Percentiles rank a stretch among this genome's conserved stretches.
These are phyloP conservation scores for Colletotrichum navitas DNA, from an alignment of 2,329 filamentous ascomycete genomes.

Conservation along the genomic window DNA sequence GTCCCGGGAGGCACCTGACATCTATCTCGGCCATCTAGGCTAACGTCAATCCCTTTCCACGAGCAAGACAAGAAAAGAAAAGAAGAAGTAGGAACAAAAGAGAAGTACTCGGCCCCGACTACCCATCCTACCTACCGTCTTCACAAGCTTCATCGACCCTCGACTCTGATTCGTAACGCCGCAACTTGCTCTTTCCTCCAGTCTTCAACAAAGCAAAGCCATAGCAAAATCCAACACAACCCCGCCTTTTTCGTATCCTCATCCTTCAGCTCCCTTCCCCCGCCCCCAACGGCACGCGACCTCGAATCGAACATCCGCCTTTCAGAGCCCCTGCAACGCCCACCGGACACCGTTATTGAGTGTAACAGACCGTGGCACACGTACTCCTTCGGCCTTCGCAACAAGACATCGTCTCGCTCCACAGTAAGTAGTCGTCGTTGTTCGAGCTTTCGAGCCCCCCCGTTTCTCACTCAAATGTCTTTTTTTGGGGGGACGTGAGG, in stretches of 20 bases:
- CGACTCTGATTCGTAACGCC: background rate
- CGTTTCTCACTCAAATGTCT: constrained; percentile 29
- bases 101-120: background rate
- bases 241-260: background rate
- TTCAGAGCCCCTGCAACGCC: background rate
- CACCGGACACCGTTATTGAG: background rate
- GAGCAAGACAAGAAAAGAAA: background rate
- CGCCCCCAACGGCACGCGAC: constrained; percentile 15
- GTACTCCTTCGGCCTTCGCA: background rate
- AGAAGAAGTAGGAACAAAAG: background rate
- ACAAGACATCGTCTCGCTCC: constrained; percentile 6
- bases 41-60: constrained; percentile 24
- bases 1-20: constrained; percentile 36
- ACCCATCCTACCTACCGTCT: constrained; percentile 11
- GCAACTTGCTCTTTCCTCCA: constrained; percentile 17
- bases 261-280: background rate
- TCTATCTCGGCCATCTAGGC: constrained; percentile 21
- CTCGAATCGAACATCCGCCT: constrained; percentile 2
- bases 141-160: constrained; percentile 19
- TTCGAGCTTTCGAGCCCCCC: background rate
- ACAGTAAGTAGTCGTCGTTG: constrained; percentile 17
- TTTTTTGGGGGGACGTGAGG: constrained; percentile 37
- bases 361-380: background rate
- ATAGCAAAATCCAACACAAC: background rate
- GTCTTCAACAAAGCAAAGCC: constrained; percentile 1